A percentile compares a stretch with the other conserved stretches of the same genome.
phyloP scores from a whole-genome alignment of 2,329 filamentous ascomycete species.

The Aspergillus transmontanensis region DNA sequence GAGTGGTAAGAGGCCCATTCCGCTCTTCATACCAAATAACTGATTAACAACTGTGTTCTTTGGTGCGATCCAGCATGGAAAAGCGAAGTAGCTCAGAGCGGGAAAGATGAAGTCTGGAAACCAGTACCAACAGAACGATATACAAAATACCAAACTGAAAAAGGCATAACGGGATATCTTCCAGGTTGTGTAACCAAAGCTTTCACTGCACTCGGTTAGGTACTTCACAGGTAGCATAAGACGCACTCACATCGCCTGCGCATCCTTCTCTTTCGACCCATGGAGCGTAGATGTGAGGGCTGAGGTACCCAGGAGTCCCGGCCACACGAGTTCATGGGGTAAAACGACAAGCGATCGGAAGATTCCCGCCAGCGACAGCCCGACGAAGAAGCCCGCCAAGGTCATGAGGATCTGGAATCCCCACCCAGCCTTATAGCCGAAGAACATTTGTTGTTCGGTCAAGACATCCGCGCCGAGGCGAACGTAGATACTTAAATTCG shows the following conservation, averaged over 20 bases:
- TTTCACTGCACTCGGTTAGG: not conserved
- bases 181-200: slow-evolving; percentile 40
- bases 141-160: slow-evolving; percentile 21
- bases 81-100: slow-evolving; percentile 32
- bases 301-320: slow-evolving; percentile 55
- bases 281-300: slow-evolving; percentile 72
- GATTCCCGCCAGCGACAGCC: slow-evolving; percentile 60
- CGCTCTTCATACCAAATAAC: slow-evolving; percentile 31
- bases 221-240: slow-evolving; percentile 9
- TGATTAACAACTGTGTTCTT: slow-evolving; percentile 31
- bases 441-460: slow-evolving; percentile 32
- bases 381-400: slow-evolving; percentile 67
- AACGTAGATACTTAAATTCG: slow-evolving; percentile 31
- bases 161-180: slow-evolving; percentile 37
- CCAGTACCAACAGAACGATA: slow-evolving; percentile 33
- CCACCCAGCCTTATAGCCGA: slow-evolving; percentile 28
- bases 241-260: slow-evolving; percentile 41
- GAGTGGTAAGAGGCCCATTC: slow-evolving; percentile 33
- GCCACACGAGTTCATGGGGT: slow-evolving; percentile 65
- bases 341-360: slow-evolving; percentile 60
- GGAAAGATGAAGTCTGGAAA: slow-evolving; percentile 34
- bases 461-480: slow-evolving; percentile 30
- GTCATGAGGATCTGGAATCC: slow-evolving; percentile 50
- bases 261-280: slow-evolving; percentile 52
- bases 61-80: slow-evolving; percentile 33